Evolutionary conservation across 2,329 filamentous ascomycete genomes (phyloP), one percentile per base, ranked within the genome.

Genomic region (Juglanconis oblonga): DNA sequence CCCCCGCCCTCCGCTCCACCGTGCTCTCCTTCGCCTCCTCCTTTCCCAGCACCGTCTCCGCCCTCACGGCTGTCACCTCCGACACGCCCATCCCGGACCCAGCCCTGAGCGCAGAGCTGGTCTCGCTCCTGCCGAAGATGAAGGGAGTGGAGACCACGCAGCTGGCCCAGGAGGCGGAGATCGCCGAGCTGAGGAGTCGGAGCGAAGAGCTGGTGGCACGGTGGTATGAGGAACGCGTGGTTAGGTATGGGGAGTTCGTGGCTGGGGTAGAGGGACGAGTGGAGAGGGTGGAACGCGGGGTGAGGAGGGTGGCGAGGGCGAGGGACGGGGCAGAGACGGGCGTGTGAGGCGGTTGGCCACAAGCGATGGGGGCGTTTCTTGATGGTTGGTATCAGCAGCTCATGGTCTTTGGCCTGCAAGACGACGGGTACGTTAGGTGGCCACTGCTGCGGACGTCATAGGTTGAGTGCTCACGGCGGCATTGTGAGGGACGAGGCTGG

Each of bases 171-270:
- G 79, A 73, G 44, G 78, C 79, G 52, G 85, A 88, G 71, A 83
- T 90, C 63, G 83, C 82, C 29, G 83, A 83, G 71, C 80, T 89
- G 70, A 81, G 85, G 70, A 81, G 75, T 63, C 81, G 81, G 65
- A 93, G 83, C 75, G 90, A 86, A 72, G 72, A 72, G 64, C 76
- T 83, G 31, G 74, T 92, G 61, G 82, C 87, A 65, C 74, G 79
- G 40, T 96, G 91, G 88, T 92, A 94, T 73, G 87, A 92, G 71
- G 77, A 84, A 31, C 85, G 86, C 3, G 79, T 95, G 48, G 76
- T 96, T 52, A 81, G 82, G 10, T 85, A 85, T 66, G 88, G 88
- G 0, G 83, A 86, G 66, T 82, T 83, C 60, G 87, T 92, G 76
- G 88, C 88, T 29, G 85, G 88, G 55, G 86, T 88, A 69, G 89